phyloP scores from a whole-genome alignment of 192 early-diverging fungal genomes.

The Rhizoclosmatium globosum region DNA sequence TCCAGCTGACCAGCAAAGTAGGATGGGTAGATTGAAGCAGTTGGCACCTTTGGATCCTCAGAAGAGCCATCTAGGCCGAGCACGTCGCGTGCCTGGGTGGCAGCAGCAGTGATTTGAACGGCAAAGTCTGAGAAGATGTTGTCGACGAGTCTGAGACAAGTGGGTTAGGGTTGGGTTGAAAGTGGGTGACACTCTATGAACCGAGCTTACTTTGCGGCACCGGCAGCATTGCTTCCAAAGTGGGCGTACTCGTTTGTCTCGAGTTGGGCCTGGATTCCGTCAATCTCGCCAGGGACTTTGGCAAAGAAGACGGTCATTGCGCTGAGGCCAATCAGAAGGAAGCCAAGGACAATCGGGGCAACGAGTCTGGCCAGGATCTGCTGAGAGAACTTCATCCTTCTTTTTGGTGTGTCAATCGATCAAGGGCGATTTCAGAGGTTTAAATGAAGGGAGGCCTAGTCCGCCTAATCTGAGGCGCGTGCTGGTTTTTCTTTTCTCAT shows the following conservation, averaged over 20 bases:
- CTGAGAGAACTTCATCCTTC: slow-evolving; percentile 35
- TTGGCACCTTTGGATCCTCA: background rate
- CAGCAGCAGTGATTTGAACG: slow-evolving; percentile 3
- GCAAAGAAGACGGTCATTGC: slow-evolving; percentile 24
- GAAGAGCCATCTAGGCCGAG: slow-evolving; percentile 11
- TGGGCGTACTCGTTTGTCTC: slow-evolving; percentile 1
- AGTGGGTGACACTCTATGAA: no score
- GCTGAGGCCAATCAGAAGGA: slow-evolving; percentile 12
- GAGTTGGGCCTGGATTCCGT: slow-evolving; percentile 2
- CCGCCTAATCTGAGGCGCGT: no score
- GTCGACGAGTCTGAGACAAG: slow-evolving; percentile 21
- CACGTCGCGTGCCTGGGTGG: slow-evolving; percentile 5
- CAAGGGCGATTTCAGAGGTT: no score
- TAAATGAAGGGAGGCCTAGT: no score
- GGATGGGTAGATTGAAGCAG: slow-evolving; percentile 1
- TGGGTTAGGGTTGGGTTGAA: no score
- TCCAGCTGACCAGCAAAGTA: slow-evolving; percentile 22
- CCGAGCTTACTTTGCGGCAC: no score
- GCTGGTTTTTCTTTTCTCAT: no score
- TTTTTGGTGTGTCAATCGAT: no score
- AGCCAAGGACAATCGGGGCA: slow-evolving; percentile 29
- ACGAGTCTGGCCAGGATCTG: slow-evolving; percentile 29
- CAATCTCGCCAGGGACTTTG: slow-evolving; percentile 13
- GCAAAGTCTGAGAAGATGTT: slow-evolving; percentile 29
- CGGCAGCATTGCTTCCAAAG: background rate